A percentile compares a stretch with the other conserved stretches of the same genome.
Conservation (phyloP, 441 rosid species). For the Gossypium gossypioides region DNA sequence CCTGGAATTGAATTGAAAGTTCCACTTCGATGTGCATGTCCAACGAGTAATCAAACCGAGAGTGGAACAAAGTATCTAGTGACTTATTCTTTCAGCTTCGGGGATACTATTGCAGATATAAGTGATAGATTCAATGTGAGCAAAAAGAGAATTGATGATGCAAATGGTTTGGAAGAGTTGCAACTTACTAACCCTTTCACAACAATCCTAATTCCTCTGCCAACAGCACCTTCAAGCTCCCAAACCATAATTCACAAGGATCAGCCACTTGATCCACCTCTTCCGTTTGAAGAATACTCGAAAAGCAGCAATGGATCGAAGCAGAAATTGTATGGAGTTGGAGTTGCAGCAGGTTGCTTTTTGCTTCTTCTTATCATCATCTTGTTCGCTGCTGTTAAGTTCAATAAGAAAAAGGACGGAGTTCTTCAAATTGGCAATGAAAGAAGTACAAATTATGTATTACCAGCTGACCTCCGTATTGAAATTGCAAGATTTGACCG, state of each 20-base stretch:
- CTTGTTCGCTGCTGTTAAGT: conserved; percentile 14
- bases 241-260: conserved; percentile 30
- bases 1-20: conserved; percentile 12
- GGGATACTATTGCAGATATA: conserved; percentile 20
- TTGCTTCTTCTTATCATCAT: conserved; percentile 19
- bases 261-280: conserved; percentile 21
- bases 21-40: conserved; percentile 76
- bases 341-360: conserved; percentile 8
- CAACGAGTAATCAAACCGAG: conserved; percentile 45
- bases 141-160: not conserved
- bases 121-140: conserved; percentile 19
- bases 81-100: conserved; percentile 31
- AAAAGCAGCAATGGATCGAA: not conserved
- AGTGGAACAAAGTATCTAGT: conserved; percentile 35
- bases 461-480: conserved; percentile 25
- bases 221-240: conserved; percentile 29
- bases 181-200: conserved; percentile 40
- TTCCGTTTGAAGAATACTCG: not conserved
- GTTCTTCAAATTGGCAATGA: not conserved
- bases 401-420: conserved; percentile 20
- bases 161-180: conserved; percentile 14
- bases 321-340: not conserved
- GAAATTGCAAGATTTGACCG: conserved; percentile 28
- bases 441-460: conserved; percentile 8
- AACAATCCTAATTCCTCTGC: conserved; percentile 51